Base-by-base conservation (phyloP, 2,329 filamentous ascomycete species). In the Cryphonectria japonica region DNA sequence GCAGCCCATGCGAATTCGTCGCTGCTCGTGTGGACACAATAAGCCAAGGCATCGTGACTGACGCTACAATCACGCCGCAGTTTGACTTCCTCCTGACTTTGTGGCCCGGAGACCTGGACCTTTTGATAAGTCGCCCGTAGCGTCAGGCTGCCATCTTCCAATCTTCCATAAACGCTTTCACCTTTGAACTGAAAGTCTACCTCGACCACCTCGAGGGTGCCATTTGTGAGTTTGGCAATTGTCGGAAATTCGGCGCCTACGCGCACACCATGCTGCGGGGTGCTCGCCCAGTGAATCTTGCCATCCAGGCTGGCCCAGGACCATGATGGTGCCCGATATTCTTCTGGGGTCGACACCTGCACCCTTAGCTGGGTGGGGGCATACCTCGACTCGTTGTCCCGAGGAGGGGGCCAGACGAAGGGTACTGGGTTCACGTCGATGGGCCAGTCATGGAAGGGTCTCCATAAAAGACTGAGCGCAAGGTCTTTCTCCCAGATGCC, bases 401-500 rank as follows among this genome's bases (percentile, higher is more conserved):
- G 62, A 14, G 62, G 16, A 14, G 62, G 62, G 2, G 62, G 62
- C 62, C 62, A 65, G 4, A 16, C 41, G 16, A 43, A 43, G 2
- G 41, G 41, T 43, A 2, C 13, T 16, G 41, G 41, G 2, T 43
- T 13, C 41, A 43, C 41, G 41, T 43, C 41, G 41, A 43, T 43
- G 14, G 41, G 4, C 41, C 41, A 43, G 3, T 50, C 7, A 19
- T 50, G 46, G 5, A 9, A 1, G 5, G 63, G 63, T 13, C 6
- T 52, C 63, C 63, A 66, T 16, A 66, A n/a, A 0, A 66, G 63
- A 3, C 43, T 46, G 16, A 66, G 63, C 22, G 63, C 63, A 14
- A 66, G 63, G 14, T 66, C 63, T 1, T 39, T 19, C 41, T 66
- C 63, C 63, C 63, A 66, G 6, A 66, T 43, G 9, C 63, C 63